Evolutionary conservation across 2,329 filamentous ascomycete species (phyloP), one percentile per base, ranked within the genome.

Genomic region (Pseudogymnoascus pannorum): DNA sequence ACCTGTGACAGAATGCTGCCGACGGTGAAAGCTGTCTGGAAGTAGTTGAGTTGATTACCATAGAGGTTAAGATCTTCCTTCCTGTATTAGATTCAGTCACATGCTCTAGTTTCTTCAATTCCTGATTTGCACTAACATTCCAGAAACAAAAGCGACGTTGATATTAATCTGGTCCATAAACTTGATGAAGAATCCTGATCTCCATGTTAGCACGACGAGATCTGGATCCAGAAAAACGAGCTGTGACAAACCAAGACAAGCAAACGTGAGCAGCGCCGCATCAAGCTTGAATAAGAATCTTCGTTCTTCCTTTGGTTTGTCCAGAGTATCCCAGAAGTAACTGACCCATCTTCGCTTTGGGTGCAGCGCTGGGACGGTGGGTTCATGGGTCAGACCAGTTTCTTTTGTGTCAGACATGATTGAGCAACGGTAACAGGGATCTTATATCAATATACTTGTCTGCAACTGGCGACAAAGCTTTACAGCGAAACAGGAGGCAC

Each of bases 1-100:
- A 81, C 75, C 61, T 81, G 73, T 2, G 78, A 78, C 57, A 81
- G 75, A 0, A 81, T 76, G 64, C 83, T 82, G 14, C 80, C 81
- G 2, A 79, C 75, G 0, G 78, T 82, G 78, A 78, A 83, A 26
- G 73, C 75, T 2, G 78, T 74, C 59, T 79, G 75, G 72, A 81
- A 79, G 60, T 79, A 78, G 62, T 81, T 80, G 12, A 81, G 74
- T 62, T 82, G 69, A 61, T 81, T 80, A 4, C 72, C 71, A 62
- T 80, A 79, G 38, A 82, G 70, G 1, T 72, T 71, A 2, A 81
- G 69, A 58, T 81, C 78, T 65, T 81, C 78, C 68, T 81, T 76
- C 77, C 75, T 77, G 60, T 44, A 4, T 29, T 11, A 2, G 12
- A 9, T 35, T 64, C 14, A 61, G 38, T 18, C n/a, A 58, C 9